These are phyloP conservation scores for Sporothrix luriei DNA, from an alignment of 2,329 filamentous ascomycete species.

Conservation along the genomic window DNA sequence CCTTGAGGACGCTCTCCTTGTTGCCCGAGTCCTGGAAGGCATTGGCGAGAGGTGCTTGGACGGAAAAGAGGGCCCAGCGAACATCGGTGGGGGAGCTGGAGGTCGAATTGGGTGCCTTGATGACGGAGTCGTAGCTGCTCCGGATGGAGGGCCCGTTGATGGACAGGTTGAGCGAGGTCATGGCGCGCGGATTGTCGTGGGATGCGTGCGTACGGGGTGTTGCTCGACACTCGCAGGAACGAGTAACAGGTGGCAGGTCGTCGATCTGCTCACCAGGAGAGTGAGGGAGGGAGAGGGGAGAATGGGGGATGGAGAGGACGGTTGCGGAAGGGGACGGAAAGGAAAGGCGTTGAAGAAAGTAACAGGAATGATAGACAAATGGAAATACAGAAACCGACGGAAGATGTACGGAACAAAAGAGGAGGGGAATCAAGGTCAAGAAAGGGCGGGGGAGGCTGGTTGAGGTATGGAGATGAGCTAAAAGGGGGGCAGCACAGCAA, in stretches of 20 bases:
- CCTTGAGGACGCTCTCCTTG: conserved; percentile 95
- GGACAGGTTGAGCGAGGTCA: conserved; percentile 80
- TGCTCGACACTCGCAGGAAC: conserved; percentile 23
- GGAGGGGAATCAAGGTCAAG: conserved; percentile 7
- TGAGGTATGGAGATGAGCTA: conserved; percentile 23
- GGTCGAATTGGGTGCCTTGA: conserved; percentile 55
- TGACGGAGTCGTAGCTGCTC: conserved; percentile 69
- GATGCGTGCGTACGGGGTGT: neutral
- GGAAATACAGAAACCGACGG: conserved; percentile 17
- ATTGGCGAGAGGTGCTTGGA: conserved; percentile 87
- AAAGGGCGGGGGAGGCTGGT: conserved; percentile 19
- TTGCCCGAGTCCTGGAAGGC: conserved; percentile 84
- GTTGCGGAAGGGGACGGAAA: neutral
- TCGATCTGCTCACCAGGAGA: conserved; percentile 12
- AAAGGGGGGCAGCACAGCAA: conserved; percentile 21
- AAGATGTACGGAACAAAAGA: conserved; percentile 22
- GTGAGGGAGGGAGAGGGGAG: neutral
- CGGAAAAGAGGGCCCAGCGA: conserved; percentile 92
- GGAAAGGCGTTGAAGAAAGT: neutral
- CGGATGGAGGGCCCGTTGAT: conserved; percentile 81
- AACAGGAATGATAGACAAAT: neutral
- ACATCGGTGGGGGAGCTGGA: conserved; percentile 76
- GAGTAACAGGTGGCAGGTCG: conserved; percentile 4
- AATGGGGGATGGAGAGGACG: neutral
- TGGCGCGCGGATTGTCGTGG: conserved; percentile 42